These are phyloP conservation scores for Penicillium sp. DNA, from an alignment of 2,329 filamentous ascomycete genomes.

Conservation along the genomic window DNA sequence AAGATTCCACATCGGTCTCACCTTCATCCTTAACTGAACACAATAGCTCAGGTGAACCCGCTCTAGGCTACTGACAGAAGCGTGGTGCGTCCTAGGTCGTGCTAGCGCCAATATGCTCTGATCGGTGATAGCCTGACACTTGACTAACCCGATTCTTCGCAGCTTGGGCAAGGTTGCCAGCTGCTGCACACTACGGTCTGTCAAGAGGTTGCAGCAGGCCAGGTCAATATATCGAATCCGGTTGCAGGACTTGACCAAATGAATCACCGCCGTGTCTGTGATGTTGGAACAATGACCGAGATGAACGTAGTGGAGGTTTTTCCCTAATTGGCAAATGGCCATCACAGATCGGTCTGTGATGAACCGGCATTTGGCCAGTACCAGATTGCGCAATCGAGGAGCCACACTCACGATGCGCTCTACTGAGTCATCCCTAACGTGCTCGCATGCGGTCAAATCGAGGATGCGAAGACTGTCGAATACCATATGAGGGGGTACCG, in stretches of 20 bases:
- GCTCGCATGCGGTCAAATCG: slow-evolving; percentile 83
- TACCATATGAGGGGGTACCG: slow-evolving; percentile 58
- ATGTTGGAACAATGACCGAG: slow-evolving; percentile 89
- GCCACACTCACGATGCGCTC: slow-evolving; percentile 82
- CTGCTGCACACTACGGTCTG: slow-evolving; percentile 78
- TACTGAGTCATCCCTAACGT: slow-evolving; percentile 80
- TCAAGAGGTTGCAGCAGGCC: slow-evolving; percentile 87
- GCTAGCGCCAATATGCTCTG: slow-evolving; percentile 81
- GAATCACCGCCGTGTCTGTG: slow-evolving; percentile 82
- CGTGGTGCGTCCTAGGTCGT: slow-evolving; percentile 55
- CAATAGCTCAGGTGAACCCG: slow-evolving; percentile 96
- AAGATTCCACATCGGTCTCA: slow-evolving; percentile 46
- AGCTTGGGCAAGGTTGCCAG: slow-evolving; percentile 86
- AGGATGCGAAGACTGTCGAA: slow-evolving; percentile 91
- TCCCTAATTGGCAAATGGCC: slow-evolving; percentile 82
- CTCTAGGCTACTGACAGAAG: slow-evolving; percentile 70
- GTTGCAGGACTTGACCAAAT: slow-evolving; percentile 79
- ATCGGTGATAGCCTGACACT: slow-evolving; percentile 87
- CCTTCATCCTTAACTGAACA: slow-evolving; percentile 73
- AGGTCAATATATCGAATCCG: slow-evolving; percentile 96
- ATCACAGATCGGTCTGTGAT: slow-evolving; percentile 86
- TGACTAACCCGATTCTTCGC: slow-evolving; percentile 90
- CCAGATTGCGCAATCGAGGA: slow-evolving; percentile 83
- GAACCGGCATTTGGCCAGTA: slow-evolving; percentile 88
- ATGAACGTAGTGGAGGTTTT: slow-evolving; percentile 96